A percentile compares a stretch with the other conserved stretches of the same genome.
These are phyloP conservation scores for Cyanodermella asteris DNA, from an alignment of 2,329 filamentous ascomycete genomes.

Conservation along the genomic window DNA sequence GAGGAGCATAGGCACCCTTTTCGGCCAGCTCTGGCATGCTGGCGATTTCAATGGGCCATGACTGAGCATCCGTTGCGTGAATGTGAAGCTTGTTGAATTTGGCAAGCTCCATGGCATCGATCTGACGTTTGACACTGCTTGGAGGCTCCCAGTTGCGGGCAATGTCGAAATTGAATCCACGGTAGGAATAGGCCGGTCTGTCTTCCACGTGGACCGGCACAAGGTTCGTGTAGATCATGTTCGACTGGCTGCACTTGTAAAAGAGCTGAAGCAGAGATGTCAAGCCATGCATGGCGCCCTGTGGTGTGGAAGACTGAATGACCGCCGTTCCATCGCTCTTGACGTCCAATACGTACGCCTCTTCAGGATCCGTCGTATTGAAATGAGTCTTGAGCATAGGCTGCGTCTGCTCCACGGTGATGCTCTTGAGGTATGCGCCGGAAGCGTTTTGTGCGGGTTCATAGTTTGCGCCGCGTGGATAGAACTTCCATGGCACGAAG, in stretches of 20 bases:
- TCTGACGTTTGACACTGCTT: slow-evolving; percentile 46
- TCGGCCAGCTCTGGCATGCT: slow-evolving; percentile 47
- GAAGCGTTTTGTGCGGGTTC: slow-evolving; percentile 33
- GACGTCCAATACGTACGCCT: slow-evolving; percentile 51
- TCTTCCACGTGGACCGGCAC: slow-evolving; percentile 56
- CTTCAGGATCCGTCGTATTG: slow-evolving; percentile 38
- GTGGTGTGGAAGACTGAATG: slow-evolving; percentile 42
- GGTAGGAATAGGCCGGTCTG: slow-evolving; percentile 49
- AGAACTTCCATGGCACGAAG: slow-evolving; percentile 61
- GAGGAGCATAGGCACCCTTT: slow-evolving; percentile 50
- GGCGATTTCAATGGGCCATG: slow-evolving; percentile 67
- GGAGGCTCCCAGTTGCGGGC: slow-evolving; percentile 50
- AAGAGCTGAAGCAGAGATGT: slow-evolving; percentile 64
- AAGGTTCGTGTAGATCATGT: slow-evolving; percentile 41
- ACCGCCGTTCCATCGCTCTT: slow-evolving; percentile 33
- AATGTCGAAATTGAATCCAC: slow-evolving; percentile 62
- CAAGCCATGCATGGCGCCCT: slow-evolving; percentile 50
- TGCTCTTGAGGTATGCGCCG: slow-evolving; percentile 31
- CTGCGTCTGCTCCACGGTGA: slow-evolving; percentile 36
- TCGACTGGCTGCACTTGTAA: slow-evolving; percentile 41
- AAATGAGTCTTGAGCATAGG: not conserved
- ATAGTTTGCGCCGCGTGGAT: slow-evolving; percentile 38
- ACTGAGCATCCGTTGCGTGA: slow-evolving; percentile 64
- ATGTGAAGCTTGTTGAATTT: slow-evolving; percentile 69
- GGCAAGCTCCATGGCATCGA: slow-evolving; percentile 56